Percentiles rank a stretch among this genome's conserved stretches.
These are phyloP conservation scores for Herpetomonas tarakana DNA, from an alignment of 208 protist species.

Conservation along the genomic window DNA sequence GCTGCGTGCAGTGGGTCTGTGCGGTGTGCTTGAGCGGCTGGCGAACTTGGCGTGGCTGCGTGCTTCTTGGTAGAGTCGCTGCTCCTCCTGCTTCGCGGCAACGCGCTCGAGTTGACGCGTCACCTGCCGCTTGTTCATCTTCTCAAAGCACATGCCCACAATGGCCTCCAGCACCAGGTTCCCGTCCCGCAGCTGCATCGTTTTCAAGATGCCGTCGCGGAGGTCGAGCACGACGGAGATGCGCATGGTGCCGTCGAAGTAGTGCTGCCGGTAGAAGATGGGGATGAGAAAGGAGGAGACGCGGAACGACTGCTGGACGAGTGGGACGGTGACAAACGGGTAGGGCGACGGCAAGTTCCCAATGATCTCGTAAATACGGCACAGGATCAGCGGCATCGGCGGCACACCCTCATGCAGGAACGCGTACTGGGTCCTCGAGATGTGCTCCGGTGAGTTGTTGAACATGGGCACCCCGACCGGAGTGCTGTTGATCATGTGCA, in stretches of 20 bases:
- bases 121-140: conserved; percentile 40
- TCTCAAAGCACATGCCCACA: conserved; percentile 47
- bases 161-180: conserved; percentile 40
- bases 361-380: conserved; percentile 54
- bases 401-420: conserved; percentile 34
- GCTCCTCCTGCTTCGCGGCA: conserved; percentile 1
- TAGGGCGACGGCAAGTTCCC: conserved; percentile 53
- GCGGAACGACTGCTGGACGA: conserved; percentile 54
- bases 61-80: background rate
- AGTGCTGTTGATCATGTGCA: conserved; percentile 46
- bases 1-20: background rate
- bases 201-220: conserved; percentile 54
- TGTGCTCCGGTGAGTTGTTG: conserved; percentile 20
- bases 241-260: conserved; percentile 43
- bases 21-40: background rate
- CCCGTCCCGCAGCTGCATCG: conserved; percentile 39
- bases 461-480: conserved; percentile 37
- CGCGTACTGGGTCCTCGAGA: conserved; percentile 53
- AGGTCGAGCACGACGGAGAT: conserved; percentile 54
- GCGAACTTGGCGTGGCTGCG: background rate
- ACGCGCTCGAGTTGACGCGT: conserved; percentile 27
- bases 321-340: conserved; percentile 45
- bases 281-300: conserved; percentile 40
- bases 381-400: conserved; percentile 54
- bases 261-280: conserved; percentile 48